These are phyloP conservation scores for Globisporangium heterothallicum DNA, from an alignment of 352 stramenopile genomes.

Conservation along the genomic window DNA sequence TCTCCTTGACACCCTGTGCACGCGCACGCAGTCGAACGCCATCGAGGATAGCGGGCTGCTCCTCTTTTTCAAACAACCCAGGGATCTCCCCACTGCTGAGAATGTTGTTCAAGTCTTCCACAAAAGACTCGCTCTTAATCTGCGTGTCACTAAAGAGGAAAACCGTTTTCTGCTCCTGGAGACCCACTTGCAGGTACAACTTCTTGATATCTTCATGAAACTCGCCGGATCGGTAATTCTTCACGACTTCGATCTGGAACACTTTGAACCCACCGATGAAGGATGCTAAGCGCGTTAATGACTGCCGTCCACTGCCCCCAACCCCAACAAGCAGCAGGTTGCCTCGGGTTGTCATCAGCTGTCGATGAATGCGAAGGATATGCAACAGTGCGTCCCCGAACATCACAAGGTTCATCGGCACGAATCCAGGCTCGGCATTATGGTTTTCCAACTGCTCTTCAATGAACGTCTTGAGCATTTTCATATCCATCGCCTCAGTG, in stretches of 20 bases:
- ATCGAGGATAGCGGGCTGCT: constrained; percentile 83
- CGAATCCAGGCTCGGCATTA: constrained; percentile 83
- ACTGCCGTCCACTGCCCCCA: constrained; percentile 87
- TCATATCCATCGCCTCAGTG: constrained; percentile 82
- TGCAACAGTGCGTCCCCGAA: constrained; percentile 89
- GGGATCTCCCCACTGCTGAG: constrained; percentile 90
- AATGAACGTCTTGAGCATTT: constrained; percentile 82
- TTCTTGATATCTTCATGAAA: constrained; percentile 93
- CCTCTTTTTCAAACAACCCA: constrained; percentile 90
- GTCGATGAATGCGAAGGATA: constrained; percentile 88
- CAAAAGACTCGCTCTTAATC: constrained; percentile 91
- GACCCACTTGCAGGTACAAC: constrained; percentile 72
- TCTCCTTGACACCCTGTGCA: constrained; percentile 78
- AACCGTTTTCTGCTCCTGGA: constrained; percentile 80
- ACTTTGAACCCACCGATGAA: constrained; percentile 88
- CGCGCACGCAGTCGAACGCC: constrained; percentile 64
- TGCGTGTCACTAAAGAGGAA: constrained; percentile 94
- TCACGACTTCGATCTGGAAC: constrained; percentile 93
- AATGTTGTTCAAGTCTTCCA: constrained; percentile 93
- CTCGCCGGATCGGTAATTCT: constrained; percentile 89
- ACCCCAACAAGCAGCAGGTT: constrained; percentile 92
- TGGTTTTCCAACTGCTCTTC: constrained; percentile 91
- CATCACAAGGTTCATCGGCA: constrained; percentile 89
- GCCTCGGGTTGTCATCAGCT: constrained; percentile 82
- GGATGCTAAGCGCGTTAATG: constrained; percentile 78